phyloP scores from a whole-genome alignment of 1,284 basidiomycete genomes.

The Ustilago tritici region DNA sequence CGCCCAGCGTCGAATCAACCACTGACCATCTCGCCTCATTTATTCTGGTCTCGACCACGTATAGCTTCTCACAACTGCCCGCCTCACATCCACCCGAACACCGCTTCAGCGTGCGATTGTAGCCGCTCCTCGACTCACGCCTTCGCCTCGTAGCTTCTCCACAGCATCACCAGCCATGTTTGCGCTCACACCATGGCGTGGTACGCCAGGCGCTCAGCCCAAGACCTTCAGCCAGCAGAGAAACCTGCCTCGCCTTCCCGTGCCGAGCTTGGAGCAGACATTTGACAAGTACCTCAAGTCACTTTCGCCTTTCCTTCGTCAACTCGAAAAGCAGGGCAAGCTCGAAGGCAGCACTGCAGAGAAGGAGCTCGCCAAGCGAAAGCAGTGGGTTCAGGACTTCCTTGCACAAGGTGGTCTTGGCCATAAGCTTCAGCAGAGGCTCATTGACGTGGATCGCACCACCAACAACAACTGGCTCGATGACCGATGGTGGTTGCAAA shows the following conservation, averaged over 20 bases:
- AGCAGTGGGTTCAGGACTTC: constrained; percentile 80
- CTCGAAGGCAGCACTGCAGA: constrained; percentile 72
- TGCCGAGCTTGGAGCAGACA: constrained; percentile 83
- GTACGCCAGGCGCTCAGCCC: constrained; percentile 56
- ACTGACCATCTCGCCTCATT: constrained; percentile 2
- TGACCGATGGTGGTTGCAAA: constrained; percentile 91
- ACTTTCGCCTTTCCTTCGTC: constrained; percentile 81
- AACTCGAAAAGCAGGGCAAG: constrained; percentile 73
- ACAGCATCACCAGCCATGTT: constrained; percentile 65
- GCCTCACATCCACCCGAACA: constrained; percentile 22
- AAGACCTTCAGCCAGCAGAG: constrained; percentile 71
- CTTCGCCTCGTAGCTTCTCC: constrained; percentile 29
- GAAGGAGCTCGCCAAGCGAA: constrained; percentile 76
- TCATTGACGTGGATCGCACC: constrained; percentile 84
- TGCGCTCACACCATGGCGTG: constrained; percentile 68
- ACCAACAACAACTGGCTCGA: constrained; percentile 95
- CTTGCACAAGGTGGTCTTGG: constrained; percentile 77
- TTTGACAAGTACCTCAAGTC: constrained; percentile 84
- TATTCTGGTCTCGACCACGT: neutral
- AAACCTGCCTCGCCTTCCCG: constrained; percentile 79
- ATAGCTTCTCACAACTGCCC: constrained; percentile 39
- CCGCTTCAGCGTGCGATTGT: constrained; percentile 18
- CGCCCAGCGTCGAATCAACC: neutral
- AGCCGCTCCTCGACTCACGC: constrained; percentile 9
- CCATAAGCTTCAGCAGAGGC: constrained; percentile 79